phyloP scores from a whole-genome alignment of 345 rosid genomes.

The Erodium maritimum region DNA sequence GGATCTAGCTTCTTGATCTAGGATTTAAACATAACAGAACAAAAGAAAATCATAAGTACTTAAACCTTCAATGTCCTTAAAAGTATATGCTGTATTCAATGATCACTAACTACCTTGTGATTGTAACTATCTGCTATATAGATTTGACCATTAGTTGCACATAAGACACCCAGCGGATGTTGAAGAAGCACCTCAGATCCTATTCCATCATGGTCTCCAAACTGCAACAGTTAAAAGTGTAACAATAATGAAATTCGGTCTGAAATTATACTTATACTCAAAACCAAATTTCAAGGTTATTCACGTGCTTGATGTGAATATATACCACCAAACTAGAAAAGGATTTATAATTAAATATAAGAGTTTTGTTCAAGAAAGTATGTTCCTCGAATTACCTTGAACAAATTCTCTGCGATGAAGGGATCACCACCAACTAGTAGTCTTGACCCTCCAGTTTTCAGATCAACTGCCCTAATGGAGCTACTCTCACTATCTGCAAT shows the following conservation, averaged over 20 bases:
- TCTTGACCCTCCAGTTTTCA: constrained; percentile 80
- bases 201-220: constrained; percentile 81
- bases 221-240: constrained; percentile 32
- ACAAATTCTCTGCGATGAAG: constrained; percentile 67
- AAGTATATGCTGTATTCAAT: background rate
- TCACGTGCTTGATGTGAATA: no score
- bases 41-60: background rate
- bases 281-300: no score
- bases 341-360: background rate
- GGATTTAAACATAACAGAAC: constrained; percentile 7
- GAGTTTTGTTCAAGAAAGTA: background rate
- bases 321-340: background rate
- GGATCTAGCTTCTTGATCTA: constrained; percentile 90
- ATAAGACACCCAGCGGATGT: constrained; percentile 82
- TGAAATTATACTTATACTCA: background rate
- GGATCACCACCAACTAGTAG: constrained; percentile 86
- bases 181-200: constrained; percentile 90
- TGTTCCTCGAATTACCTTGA: constrained; percentile 39
- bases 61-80: no score
- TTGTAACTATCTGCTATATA: constrained; percentile 88
- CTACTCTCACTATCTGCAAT: constrained; percentile 96
- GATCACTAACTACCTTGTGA: constrained; percentile 51
- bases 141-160: constrained; percentile 57
- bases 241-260: background rate
- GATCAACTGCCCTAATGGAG: constrained; percentile 76